Base-by-base conservation (phyloP, 495 filamentous ascomycete species). In the Aspergillus sclerotioniger region DNA sequence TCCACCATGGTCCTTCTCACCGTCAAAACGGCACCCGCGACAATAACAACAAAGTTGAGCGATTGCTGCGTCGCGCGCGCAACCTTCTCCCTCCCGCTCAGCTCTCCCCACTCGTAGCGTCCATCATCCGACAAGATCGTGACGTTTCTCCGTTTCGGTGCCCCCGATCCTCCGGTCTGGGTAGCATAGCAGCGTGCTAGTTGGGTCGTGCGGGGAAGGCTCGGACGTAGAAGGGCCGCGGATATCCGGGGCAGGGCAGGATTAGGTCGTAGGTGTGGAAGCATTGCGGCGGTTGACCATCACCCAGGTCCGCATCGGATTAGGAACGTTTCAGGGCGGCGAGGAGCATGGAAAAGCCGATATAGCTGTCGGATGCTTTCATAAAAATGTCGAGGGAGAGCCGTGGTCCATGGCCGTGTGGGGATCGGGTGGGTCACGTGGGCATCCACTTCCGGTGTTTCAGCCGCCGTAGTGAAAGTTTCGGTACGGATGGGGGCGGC, bases 1-100 rank as follows among this genome's bases (percentile, higher is more conserved):
- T 19, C 10, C 7, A 32, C 12, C 6, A 10, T 31, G 41, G 25
- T 25, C n/a, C 16, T 17, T 58, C 58, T 51, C 16, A 91, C 90
- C 39, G 92, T 96, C 54, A 91, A 68, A 13, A 85, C 80, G 19
- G 90, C 71, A 35, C 95, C 94, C 6, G 87, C 76, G 8, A 93
- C 52, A 3, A 98, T 83, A 37, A 96, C 71, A 55, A 86, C 78
- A 31, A 96, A 84, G 76, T 96, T 98, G 71, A 94, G 86, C 12
- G 88, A 86, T 63, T 97, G 94, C 69, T 96, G 92, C 10, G 91
- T 90, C 21, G 93, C 89, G 43, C 95, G 85, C 51, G 86, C 87
- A 7, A 86, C 85, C 68, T 97, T 98, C 71, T 97, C 92, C 49
- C 76, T 67, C 0, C 74, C 69, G 12, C 84, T 89, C 32, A 98